Evolutionary conservation across 768 basidiomycete species (phyloP).

Genomic region (Tylopilus sp.): DNA sequence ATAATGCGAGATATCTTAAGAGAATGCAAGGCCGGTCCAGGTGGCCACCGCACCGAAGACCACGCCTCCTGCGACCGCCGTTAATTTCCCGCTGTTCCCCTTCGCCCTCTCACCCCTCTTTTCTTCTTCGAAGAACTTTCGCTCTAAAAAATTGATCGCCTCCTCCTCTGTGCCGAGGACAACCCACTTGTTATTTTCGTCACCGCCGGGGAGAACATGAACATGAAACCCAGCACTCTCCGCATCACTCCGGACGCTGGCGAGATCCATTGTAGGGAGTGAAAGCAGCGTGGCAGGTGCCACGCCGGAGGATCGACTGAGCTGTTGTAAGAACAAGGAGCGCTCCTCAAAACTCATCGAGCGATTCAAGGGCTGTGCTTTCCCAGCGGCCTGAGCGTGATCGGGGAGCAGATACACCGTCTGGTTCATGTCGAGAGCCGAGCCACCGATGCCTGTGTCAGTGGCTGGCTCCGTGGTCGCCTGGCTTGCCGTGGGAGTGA

Average conservation of each 20-base stretch:
- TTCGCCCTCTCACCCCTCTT: slow-evolving; percentile 18
- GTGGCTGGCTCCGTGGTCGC: slow-evolving; percentile 28
- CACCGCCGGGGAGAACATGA: slow-evolving; percentile 35
- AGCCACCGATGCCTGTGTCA: slow-evolving; percentile 30
- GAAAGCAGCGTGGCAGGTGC: slow-evolving; percentile 48
- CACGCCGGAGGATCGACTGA: slow-evolving; percentile 34
- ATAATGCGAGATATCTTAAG: slow-evolving; percentile 25
- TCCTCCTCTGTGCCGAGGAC: slow-evolving; percentile 51
- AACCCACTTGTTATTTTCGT: slow-evolving; percentile 39
- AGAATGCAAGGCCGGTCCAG: slow-evolving; percentile 56
- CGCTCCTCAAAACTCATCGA: slow-evolving; percentile 53
- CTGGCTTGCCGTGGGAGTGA: slow-evolving; percentile 43
- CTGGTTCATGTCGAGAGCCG: slow-evolving; percentile 22
- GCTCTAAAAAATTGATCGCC: slow-evolving; percentile 37
- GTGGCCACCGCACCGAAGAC: slow-evolving; percentile 59
- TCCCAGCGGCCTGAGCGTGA: slow-evolving; percentile 4
- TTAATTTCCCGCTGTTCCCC: slow-evolving; percentile 30
- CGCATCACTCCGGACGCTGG: slow-evolving; percentile 39
- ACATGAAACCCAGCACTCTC: slow-evolving; percentile 41
- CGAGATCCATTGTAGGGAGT: slow-evolving; percentile 44
- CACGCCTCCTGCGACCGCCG: slow-evolving; percentile 52
- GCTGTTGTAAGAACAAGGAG: slow-evolving; percentile 44
- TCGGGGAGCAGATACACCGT: slow-evolving; percentile 25
- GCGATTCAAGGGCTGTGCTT: slow-evolving; percentile 37
- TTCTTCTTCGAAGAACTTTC: slow-evolving; percentile 31